Percentiles rank a stretch among this genome's conserved stretches.
phyloP scores from a whole-genome alignment of 179 eudicot species.

The Beta lomatogona region DNA sequence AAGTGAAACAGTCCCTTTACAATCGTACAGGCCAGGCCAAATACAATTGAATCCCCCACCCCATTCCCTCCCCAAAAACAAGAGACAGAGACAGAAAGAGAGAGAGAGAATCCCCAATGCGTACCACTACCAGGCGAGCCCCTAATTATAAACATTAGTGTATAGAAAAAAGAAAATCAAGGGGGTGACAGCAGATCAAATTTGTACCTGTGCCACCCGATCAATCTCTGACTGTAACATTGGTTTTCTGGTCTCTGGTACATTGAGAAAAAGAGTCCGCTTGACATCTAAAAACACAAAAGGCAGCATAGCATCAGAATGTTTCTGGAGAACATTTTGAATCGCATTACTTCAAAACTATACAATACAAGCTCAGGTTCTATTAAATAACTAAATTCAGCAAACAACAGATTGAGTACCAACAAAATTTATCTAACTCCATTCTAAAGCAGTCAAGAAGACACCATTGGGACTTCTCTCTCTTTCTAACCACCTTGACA shows the following conservation, averaged over 20 bases:
- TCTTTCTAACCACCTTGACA: background rate
- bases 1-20: background rate
- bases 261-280: slow-evolving; percentile 77
- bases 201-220: slow-evolving; percentile 88
- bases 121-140: no score
- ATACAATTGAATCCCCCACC: background rate
- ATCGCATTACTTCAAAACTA: background rate
- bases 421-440: background rate
- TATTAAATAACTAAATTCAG: background rate
- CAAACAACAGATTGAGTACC: background rate
- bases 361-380: slow-evolving; percentile 8
- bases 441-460: background rate
- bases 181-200: no score
- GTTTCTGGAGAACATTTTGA: background rate
- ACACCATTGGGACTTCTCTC: no score
- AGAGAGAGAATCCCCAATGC: background rate
- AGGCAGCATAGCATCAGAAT: slow-evolving; percentile 28
- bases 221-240: slow-evolving; percentile 77
- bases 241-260: slow-evolving; percentile 77
- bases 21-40: background rate
- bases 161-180: background rate
- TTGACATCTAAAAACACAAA: slow-evolving; percentile 72
- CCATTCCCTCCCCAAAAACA: background rate
- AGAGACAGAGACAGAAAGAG: no score
- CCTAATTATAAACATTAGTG: no score